Evolutionary conservation across 2,329 filamentous ascomycete species (phyloP).

Genomic region (Epichloe coenophiala): DNA sequence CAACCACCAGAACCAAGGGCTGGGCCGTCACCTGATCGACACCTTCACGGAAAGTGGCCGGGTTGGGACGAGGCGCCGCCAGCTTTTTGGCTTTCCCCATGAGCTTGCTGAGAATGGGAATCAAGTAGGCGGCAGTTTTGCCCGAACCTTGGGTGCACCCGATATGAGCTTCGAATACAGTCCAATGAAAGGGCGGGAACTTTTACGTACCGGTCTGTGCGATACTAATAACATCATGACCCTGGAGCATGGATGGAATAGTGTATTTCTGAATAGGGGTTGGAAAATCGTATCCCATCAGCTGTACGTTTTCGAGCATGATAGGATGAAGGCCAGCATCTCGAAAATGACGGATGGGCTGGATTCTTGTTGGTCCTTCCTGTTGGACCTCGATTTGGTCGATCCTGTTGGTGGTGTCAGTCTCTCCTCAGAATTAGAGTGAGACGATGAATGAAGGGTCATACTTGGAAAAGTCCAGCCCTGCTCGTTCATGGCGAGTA

Average conservation of each 20-base stretch:
- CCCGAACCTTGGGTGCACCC: conserved; percentile 56
- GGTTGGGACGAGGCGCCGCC: conserved; percentile 61
- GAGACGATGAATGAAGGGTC: conserved; percentile 13
- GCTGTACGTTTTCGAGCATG: conserved; percentile 63
- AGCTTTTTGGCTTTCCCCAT: conserved; percentile 95
- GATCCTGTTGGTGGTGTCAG: conserved; percentile 30
- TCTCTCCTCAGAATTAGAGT: not conserved
- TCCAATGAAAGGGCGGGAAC: not conserved
- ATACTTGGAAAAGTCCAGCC: conserved; percentile 51
- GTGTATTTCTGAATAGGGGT: conserved; percentile 83
- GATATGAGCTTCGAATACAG: not conserved
- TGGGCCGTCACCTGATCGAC: conserved; percentile 53
- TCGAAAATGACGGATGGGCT: conserved; percentile 46
- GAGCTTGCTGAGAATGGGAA: conserved; percentile 76
- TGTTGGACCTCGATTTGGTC: conserved; percentile 40
- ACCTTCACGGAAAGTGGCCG: conserved; percentile 37
- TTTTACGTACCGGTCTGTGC: conserved; percentile 71
- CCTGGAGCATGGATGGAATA: conserved; percentile 63
- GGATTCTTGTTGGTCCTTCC: conserved; percentile 39
- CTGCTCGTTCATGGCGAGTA: conserved; percentile 33
- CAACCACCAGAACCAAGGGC: conserved; percentile 75
- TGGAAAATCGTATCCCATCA: conserved; percentile 56
- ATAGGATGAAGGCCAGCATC: conserved; percentile 74
- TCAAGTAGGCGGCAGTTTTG: conserved; percentile 86
- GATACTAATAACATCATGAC: conserved; percentile 73